These are phyloP conservation scores for Mycena belliarum DNA, from an alignment of 768 basidiomycete species.

Conservation along the genomic window DNA sequence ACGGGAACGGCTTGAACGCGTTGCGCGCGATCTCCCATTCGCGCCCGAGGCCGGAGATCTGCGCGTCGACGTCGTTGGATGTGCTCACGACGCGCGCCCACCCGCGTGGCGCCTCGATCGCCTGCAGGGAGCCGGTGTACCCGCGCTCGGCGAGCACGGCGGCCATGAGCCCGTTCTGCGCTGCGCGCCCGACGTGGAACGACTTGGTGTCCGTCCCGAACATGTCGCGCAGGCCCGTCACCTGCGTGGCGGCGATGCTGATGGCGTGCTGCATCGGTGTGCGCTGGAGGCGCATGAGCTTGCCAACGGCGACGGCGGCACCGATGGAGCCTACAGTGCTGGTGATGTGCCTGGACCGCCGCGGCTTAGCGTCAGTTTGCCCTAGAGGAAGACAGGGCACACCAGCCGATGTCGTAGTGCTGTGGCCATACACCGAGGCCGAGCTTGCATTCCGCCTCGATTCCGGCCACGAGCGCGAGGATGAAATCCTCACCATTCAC, in stretches of 20 bases:
- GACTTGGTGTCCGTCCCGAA: conserved; percentile 27
- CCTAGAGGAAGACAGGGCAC: neutral
- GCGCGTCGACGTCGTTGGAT: conserved; percentile 17
- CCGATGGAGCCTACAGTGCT: conserved; percentile 28
- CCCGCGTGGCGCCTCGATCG: conserved; percentile 24
- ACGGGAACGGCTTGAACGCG: conserved; percentile 28
- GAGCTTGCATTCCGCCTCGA: conserved; percentile 27
- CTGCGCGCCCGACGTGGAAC: conserved; percentile 28
- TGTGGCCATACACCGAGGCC: conserved; percentile 25
- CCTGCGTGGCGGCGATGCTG: conserved; percentile 26
- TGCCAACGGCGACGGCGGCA: conserved; percentile 27
- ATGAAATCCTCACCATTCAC: conserved; percentile 23
- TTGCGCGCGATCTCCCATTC: conserved; percentile 24
- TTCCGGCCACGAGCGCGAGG: conserved; percentile 24
- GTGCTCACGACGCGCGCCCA: conserved; percentile 27
- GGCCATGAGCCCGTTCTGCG: conserved; percentile 25
- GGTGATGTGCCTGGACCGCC: conserved; percentile 23
- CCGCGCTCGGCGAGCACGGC: conserved; percentile 25
- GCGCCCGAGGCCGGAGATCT: conserved; percentile 16
- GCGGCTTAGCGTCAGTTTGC: neutral
- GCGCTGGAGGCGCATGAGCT: conserved; percentile 21
- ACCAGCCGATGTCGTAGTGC: conserved; percentile 29
- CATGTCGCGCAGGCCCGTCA: conserved; percentile 27
- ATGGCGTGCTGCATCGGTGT: conserved; percentile 26
- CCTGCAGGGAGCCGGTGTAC: conserved; percentile 24